Evolutionary conservation across 176 grass and related monocot species (phyloP), one percentile per base, ranked within the genome.

Genomic region (Lolium rigidum): DNA sequence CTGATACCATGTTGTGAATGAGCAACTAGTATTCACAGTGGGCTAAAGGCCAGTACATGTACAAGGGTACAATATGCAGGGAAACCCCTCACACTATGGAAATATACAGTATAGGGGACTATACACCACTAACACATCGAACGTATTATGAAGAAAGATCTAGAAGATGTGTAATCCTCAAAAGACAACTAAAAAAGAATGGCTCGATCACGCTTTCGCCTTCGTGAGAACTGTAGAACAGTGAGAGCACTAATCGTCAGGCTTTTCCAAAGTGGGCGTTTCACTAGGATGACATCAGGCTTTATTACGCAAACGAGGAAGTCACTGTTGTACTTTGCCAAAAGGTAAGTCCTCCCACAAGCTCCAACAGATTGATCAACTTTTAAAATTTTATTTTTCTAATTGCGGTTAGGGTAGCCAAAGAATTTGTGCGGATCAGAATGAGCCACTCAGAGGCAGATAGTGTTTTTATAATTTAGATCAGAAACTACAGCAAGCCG

Each of bases 281-380:
- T 81, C 80, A 56, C 37, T 64, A 49, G 80, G 61, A 65, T 37
- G 62, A 10, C 79, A 83, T 35, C 76, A 44, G 21, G 31, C 58
- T 90, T 90, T 80, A 87, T 76, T 80, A 84, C 80, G 50, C 24
- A 68, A 87, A 90, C 49, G 58, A 83, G 67, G 58, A 80, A 68
- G 59, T 51, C 76, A 80, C 76, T 79, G 39, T 49, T 80, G 68
- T 80, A 60, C 75, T 79, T 24, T 67, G 37, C 5, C 10, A 60
- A 90, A 90, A 84, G 75, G 39, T 41, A 28, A 31, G 48, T 39
- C 56, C 64, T 79, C 55, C 84, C 79, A 72, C 62, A 86, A 37
- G 56, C 74, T 58, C 66, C 11, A 74, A 63, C 31, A 79, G 15
- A 56, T 21, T 28, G 25, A 90, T 60, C 38, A 87, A 25, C 74